Percentiles rank a stretch among this genome's conserved stretches.
Evolutionary conservation across 78 protist species (phyloP).

Genomic region (Dictyostelium intermedium): DNA sequence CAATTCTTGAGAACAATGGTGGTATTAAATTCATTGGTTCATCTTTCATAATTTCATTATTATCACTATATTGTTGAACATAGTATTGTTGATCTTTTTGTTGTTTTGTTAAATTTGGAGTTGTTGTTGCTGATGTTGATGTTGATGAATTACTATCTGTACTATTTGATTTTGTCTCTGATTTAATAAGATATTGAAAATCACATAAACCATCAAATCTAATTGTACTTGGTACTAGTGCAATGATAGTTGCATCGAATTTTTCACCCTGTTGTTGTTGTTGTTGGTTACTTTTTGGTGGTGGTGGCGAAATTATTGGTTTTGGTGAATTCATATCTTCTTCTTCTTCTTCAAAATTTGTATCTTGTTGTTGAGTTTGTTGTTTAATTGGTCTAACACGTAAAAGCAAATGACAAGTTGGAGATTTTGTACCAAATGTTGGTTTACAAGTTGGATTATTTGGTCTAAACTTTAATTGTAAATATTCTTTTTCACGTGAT

Average conservation of each 20-base stretch:
- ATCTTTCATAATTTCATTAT: neutral
- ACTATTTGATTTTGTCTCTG: neutral
- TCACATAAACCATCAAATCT: constrained; percentile 39
- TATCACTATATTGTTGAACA: neutral
- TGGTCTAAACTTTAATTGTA: constrained; percentile 54
- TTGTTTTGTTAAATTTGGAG: neutral
- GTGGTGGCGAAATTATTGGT: neutral
- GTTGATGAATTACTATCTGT: neutral
- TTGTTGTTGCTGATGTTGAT: neutral
- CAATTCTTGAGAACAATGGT: constrained; percentile 36
- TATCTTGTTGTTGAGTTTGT: neutral
- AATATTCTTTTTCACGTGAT: constrained; percentile 17
- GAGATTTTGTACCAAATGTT: constrained; percentile 41
- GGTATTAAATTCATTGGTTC: constrained; percentile 38
- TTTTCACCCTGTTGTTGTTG: neutral
- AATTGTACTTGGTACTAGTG: constrained; percentile 37
- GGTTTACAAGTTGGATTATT: constrained; percentile 21
- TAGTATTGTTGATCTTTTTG: neutral
- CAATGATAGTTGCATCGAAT: constrained; percentile 27
- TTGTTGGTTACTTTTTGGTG: neutral
- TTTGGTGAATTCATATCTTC: neutral
- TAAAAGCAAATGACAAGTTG: constrained; percentile 37
- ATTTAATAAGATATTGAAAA: constrained; percentile 23
- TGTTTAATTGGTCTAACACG: constrained; percentile 13
- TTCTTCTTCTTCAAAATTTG: neutral